Evolutionary conservation across 352 stramenopile genomes (phyloP), one percentile per base, ranked within the genome.

Genomic region (Pythium sp.): DNA sequence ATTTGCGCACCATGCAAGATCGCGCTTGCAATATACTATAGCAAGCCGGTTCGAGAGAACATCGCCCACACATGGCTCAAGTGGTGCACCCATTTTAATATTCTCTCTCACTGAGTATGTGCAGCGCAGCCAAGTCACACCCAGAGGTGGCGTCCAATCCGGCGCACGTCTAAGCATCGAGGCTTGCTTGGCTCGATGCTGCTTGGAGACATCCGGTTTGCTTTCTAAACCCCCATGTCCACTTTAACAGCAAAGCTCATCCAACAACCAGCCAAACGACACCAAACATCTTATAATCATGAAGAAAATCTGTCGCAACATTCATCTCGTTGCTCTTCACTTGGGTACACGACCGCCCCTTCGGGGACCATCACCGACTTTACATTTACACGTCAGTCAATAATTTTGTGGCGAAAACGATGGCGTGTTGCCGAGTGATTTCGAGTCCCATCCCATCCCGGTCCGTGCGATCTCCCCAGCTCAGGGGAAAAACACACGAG

Each of bases 141-240:
- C 54, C 28, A 60, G 18, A n/a, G 26, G 28, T 12, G 54, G 20
- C 54, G 24, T 60, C 54, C 26, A 36, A 60, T 43, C 54, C n/a
- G 14, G 28, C 54, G 28, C 11, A 30, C 54, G 54, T 60, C 54
- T 60, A 60, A 60, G 32, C 54, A 30, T 58, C 12, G 11, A 15
- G 34, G 11, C 34, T 34, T 36, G 24, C 11, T 9, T 7, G 14
- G 41, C 41, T 38, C 12, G 11, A 22, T 36, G 22, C 9, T 46
- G 38, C 38, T 49, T 49, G 41, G 41, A 49, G 41, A 49, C 41
- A 49, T 49, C 41, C 41, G 15, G 41, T 49, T 49, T n/a, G 15
- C 14, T n/a, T 6, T 9, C 8, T 8, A 49, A 49, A 49, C 41
- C 41, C 22, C 41, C 41, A 8, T 49, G 41, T 49, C 41, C 41